Base-by-base conservation (phyloP, 177 flowering plant species). In the Tripterygium wilfordii region DNA sequence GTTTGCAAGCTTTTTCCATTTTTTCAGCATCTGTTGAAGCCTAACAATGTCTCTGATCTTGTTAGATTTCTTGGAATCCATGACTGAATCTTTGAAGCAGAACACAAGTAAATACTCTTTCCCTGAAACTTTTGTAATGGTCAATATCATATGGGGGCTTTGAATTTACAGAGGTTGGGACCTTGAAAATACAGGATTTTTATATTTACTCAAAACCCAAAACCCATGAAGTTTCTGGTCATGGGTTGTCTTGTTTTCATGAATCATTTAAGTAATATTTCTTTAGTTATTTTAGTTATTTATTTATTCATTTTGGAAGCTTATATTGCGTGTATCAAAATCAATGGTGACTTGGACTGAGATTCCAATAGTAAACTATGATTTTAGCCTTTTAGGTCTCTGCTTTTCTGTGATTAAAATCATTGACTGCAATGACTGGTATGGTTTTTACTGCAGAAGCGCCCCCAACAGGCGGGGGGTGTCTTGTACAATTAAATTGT, bases 21-120 rank as follows among this genome's bases (percentile, higher is more conserved):
- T 90, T 71, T 79, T 90, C 52, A 90, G 85, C 55, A 86, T 74
- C 48, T 77, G 96, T 57, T 77, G 96, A 55, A 90, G 97, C 74
- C 82, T 77, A 36, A 90, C 97, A 40, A 90, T 86, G 15, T 86
- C 94, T 28, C 77, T 77, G 61, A 90, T 90, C 64, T 84, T 90
- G 83, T 78, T 87, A 36, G 90, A 68, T 74, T 76, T 83, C 77
- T 77, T 85, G 42, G 77, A 47, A 55, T 81, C 83, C 84, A 78
- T 82, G 22, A 30, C 21, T 39, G 7, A n/a, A n/a, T n/a, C n/a
- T n/a, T n/a, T n/a, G n/a, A n/a, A n/a, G n/a, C n/a, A n/a, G n/a
- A n/a, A n/a, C n/a, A n/a, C n/a, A n/a, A n/a, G n/a, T n/a, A n/a
- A n/a, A n/a, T n/a, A n/a, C n/a, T n/a, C n/a, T n/a, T n/a, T n/a